phyloP scores from a whole-genome alignment of 306 rosid genomes.

The Luffa acutangula region DNA sequence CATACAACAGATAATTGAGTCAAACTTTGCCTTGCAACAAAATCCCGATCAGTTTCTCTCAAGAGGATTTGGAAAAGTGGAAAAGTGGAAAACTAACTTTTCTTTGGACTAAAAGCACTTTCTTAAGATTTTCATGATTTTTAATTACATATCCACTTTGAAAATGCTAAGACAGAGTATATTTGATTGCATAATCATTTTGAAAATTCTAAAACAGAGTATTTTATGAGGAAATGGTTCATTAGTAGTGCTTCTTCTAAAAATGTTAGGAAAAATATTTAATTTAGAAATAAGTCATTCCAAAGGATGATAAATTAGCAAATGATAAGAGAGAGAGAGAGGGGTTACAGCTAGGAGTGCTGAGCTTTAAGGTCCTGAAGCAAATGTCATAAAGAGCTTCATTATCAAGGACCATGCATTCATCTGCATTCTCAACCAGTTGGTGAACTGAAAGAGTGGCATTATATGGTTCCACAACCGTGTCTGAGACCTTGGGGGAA shows the following conservation, averaged over 20 bases:
- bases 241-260: not conserved
- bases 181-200: no score
- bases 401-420: slow-evolving; percentile 94
- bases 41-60: not conserved
- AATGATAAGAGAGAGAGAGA: not conserved
- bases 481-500: slow-evolving; percentile 96
- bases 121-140: no score
- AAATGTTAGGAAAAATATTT: not conserved
- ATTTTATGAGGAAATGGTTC: not conserved
- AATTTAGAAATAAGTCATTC: not conserved
- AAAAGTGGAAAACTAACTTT: not conserved
- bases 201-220: not conserved
- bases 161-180: no score
- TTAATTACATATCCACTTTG: no score
- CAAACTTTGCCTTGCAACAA: not conserved
- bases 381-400: slow-evolving; percentile 95
- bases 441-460: slow-evolving; percentile 91
- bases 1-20: not conserved
- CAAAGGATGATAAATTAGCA: not conserved
- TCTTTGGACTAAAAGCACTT: not conserved
- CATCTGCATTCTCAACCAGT: slow-evolving; percentile 90
- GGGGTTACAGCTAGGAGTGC: slow-evolving; percentile 85
- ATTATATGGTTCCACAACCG: slow-evolving; percentile 93
- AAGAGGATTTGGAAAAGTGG: not conserved
- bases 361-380: slow-evolving; percentile 88